Conservation (phyloP, 176 grass and related monocot genomes). For the Triticum timopheevii region DNA sequence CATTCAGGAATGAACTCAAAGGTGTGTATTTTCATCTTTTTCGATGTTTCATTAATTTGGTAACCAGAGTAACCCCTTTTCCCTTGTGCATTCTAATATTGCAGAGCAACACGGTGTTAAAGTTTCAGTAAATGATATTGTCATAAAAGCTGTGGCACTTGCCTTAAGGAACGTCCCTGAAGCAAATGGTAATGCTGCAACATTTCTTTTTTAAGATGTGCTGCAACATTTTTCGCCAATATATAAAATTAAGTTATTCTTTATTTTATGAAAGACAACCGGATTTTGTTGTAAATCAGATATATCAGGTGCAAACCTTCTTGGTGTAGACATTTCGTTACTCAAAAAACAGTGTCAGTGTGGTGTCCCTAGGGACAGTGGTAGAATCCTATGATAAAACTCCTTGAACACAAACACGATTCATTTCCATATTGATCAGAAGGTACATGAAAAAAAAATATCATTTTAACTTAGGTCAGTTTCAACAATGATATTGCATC, state of each 20-base stretch:
- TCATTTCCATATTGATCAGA: constrained; percentile 24
- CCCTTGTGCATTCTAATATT: constrained; percentile 31
- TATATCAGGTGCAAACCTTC: constrained; percentile 3
- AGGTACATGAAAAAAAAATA: not conserved
- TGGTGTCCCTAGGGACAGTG: not conserved
- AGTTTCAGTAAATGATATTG: constrained; percentile 97
- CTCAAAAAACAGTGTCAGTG: not conserved
- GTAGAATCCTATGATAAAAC: constrained; percentile 1
- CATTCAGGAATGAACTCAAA: constrained; percentile 93
- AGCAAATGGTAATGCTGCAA: constrained; percentile 82
- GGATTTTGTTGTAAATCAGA: constrained; percentile 1
- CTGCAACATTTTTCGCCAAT: not conserved
- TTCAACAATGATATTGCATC: not conserved
- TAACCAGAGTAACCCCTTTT: constrained; percentile 6
- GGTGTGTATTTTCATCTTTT: constrained; percentile 50
- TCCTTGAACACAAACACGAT: not conserved
- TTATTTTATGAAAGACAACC: not conserved
- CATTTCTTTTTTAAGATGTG: not conserved
- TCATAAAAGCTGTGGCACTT: constrained; percentile 98
- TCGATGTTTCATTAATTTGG: constrained; percentile 21
- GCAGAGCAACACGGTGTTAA: constrained; percentile 87
- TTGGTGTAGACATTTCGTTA: not conserved
- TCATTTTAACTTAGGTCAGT: not conserved
- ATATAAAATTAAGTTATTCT: not conserved
- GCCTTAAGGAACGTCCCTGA: constrained; percentile 85